These are phyloP conservation scores for Zymoseptoria ardabiliae DNA, from an alignment of 2,329 filamentous ascomycete genomes.

Conservation along the genomic window DNA sequence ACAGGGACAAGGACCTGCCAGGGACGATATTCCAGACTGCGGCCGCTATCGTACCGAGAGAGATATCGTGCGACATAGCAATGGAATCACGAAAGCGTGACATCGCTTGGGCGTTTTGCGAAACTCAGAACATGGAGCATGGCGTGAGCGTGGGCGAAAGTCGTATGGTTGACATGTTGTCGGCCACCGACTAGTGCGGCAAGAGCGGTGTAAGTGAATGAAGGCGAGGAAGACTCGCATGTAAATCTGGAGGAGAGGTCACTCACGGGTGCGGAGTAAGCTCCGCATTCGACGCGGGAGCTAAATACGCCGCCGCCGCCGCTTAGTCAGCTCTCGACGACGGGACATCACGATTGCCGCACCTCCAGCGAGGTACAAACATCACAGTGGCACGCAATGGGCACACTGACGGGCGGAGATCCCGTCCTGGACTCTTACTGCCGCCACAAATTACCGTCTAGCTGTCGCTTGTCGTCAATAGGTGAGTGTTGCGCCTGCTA, in stretches of 20 bases:
- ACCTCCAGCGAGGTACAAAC: background rate
- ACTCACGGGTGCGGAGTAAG: background rate
- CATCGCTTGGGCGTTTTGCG: background rate
- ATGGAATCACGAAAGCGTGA: background rate
- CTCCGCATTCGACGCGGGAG: background rate
- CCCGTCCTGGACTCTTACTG: conserved; percentile 23
- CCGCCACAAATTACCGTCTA: conserved; percentile 28
- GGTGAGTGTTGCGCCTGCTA: conserved; percentile 28
- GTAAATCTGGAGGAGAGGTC: background rate
- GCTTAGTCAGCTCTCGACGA: background rate
- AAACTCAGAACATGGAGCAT: background rate
- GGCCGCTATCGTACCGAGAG: background rate
- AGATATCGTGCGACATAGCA: background rate
- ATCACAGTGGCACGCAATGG: conserved; percentile 14
- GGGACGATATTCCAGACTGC: background rate
- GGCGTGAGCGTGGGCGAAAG: background rate
- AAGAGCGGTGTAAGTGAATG: background rate
- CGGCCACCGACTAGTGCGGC: background rate
- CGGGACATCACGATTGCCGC: background rate
- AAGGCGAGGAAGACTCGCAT: background rate
- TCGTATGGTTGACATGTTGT: background rate
- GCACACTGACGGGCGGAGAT: conserved; percentile 25
- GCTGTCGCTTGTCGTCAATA: conserved; percentile 25
- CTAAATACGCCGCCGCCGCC: too few relatives aligned
- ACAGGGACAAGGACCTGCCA: background rate